Conservation (phyloP, 257 asterid genomes). For the Fraxinus excelsior region DNA sequence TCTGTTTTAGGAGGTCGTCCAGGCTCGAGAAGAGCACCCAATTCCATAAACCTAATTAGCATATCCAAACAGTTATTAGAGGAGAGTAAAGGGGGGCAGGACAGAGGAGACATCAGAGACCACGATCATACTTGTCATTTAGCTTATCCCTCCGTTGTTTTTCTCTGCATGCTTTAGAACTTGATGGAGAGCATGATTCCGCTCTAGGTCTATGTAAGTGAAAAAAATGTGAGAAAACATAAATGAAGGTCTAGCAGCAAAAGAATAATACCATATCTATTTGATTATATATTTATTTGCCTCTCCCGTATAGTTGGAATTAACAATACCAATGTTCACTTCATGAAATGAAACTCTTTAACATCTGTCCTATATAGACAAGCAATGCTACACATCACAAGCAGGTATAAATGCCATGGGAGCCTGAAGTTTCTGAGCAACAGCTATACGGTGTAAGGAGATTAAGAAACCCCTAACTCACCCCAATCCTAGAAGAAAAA, state of each 20-base stretch:
- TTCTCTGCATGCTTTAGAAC: slow-evolving; percentile 96
- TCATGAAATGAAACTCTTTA: background rate
- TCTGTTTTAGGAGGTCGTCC: slow-evolving; percentile 92
- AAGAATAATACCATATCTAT: background rate
- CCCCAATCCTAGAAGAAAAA: background rate
- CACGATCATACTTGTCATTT: slow-evolving; percentile 67
- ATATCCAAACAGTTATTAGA: slow-evolving; percentile 23
- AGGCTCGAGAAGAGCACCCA: slow-evolving; percentile 87
- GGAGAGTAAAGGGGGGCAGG: slow-evolving; percentile 22
- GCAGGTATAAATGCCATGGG: background rate
- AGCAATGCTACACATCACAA: background rate
- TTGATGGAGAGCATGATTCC: slow-evolving; percentile 64
- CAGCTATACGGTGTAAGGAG: background rate
- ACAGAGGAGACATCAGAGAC: slow-evolving; percentile 22
- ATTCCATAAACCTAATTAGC: slow-evolving; percentile 66
- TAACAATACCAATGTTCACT: background rate
- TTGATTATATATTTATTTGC: background rate
- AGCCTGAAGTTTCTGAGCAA: background rate
- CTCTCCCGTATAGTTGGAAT: background rate
- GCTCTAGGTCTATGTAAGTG: slow-evolving; percentile 49
- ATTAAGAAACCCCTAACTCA: background rate
- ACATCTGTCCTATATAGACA: background rate
- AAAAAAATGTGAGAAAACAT: slow-evolving; percentile 21
- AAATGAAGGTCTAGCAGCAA: background rate
- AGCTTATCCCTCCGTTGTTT: slow-evolving; percentile 83